A percentile compares a stretch with the other conserved stretches of the same genome.
phyloP scores from a whole-genome alignment of 192 early-diverging fungal species.

The Mortierella antarctica region DNA sequence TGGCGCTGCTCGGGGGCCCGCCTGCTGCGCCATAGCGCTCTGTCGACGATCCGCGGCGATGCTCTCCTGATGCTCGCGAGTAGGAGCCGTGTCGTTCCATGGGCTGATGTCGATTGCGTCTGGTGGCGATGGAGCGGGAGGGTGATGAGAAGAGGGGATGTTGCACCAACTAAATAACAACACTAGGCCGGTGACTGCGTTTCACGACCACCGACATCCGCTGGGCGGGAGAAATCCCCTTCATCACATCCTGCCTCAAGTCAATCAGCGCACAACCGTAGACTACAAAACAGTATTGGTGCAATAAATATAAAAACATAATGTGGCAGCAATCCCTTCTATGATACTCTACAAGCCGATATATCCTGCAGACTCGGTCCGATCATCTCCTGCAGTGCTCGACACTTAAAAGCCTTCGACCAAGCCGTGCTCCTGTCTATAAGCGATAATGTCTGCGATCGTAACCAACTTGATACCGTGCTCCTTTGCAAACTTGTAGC shows the following conservation, averaged over 20 bases:
- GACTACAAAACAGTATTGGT: no score
- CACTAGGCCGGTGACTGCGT: no score
- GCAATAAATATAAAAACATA: not conserved
- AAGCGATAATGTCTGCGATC: slow-evolving; percentile 86
- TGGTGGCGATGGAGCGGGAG: no score
- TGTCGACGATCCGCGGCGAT: slow-evolving; percentile 38
- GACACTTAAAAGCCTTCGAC: slow-evolving; percentile 34
- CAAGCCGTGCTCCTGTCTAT: slow-evolving; percentile 67
- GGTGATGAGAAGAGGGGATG: no score
- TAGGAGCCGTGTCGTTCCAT: slow-evolving; percentile 54
- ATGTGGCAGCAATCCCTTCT: no score
- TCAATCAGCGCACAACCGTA: no score
- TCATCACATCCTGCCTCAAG: no score
- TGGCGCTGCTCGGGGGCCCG: slow-evolving; percentile 1
- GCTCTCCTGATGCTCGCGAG: slow-evolving; percentile 42
- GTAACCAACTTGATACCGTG: slow-evolving; percentile 89
- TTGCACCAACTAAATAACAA: no score
- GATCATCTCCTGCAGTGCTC: not conserved
- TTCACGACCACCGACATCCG: no score
- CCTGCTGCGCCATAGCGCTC: slow-evolving; percentile 31
- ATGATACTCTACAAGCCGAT: no score
- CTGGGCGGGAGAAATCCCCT: no score
- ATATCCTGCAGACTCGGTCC: no score
- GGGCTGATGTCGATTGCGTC: not conserved
- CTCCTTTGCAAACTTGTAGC: slow-evolving; percentile 82